Conservation (phyloP, 176 grass and related monocot species). For the Miscanthus lutarioriparius region DNA sequence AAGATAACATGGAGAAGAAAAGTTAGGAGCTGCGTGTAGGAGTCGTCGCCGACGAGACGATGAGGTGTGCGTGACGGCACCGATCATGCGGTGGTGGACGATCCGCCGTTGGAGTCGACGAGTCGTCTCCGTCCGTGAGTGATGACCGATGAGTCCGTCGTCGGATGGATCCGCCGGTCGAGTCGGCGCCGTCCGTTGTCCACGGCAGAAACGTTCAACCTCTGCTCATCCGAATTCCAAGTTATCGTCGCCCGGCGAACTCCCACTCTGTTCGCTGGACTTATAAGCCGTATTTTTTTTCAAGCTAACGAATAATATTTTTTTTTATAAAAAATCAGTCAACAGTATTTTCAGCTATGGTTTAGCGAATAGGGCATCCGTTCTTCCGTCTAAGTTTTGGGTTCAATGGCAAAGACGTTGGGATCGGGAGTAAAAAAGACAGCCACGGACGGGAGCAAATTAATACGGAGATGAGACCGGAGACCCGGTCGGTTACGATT, state of each 20-base stretch:
- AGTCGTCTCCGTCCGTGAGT: background rate
- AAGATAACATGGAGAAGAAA: background rate
- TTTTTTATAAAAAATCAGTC: no score
- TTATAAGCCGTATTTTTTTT: no score
- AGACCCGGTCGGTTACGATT: background rate
- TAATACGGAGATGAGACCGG: background rate
- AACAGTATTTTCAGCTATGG: no score
- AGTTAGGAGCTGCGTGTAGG: background rate
- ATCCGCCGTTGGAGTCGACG: background rate
- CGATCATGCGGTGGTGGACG: background rate
- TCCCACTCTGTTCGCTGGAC: no score
- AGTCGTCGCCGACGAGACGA: background rate
- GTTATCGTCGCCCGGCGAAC: background rate
- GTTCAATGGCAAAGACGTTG: background rate
- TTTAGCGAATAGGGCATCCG: no score
- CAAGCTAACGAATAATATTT: no score
- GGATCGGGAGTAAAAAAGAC: background rate
- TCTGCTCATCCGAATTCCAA: background rate
- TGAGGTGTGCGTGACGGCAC: conserved; percentile 18
- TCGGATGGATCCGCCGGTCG: background rate
- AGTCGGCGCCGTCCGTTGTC: background rate
- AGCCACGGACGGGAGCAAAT: background rate
- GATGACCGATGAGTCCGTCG: background rate
- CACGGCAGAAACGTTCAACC: background rate
- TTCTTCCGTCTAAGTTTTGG: background rate